These are phyloP conservation scores for Peniophora sp. DNA, from an alignment of 1,284 basidiomycete genomes.

Conservation along the genomic window DNA sequence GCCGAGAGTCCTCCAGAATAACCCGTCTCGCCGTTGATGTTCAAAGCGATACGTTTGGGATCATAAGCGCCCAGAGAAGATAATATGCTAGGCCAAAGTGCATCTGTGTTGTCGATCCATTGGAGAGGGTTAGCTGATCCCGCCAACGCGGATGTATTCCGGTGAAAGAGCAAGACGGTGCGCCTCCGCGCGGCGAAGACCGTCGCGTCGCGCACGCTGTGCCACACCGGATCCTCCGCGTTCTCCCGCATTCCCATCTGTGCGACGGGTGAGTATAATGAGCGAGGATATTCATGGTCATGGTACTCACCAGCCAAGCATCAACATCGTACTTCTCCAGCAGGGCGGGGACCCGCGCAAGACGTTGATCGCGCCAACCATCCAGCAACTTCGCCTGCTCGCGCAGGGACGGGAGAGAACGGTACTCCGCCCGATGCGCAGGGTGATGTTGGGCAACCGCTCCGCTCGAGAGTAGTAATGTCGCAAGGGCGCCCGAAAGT, in stretches of 20 bases:
- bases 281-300: background rate
- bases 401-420: slow-evolving; percentile 31
- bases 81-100: slow-evolving; percentile 37
- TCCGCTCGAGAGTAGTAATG: background rate
- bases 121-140: slow-evolving; percentile 33
- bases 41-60: slow-evolving; percentile 36
- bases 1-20: slow-evolving; percentile 45
- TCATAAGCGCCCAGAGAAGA: slow-evolving; percentile 24
- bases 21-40: slow-evolving; percentile 37
- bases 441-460: slow-evolving; percentile 26
- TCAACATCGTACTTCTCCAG: slow-evolving; percentile 35
- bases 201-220: slow-evolving; percentile 41
- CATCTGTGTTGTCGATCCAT: slow-evolving; percentile 44
- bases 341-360: slow-evolving; percentile 31
- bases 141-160: slow-evolving; percentile 26
- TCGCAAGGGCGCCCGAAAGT: too few species aligned
- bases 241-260: slow-evolving; percentile 44
- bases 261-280: background rate
- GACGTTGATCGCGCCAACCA: slow-evolving; percentile 34
- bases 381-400: slow-evolving; percentile 36
- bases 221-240: slow-evolving; percentile 47
- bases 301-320: slow-evolving; percentile 32
- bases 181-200: slow-evolving; percentile 41
- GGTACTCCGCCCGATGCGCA: slow-evolving; percentile 26
- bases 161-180: slow-evolving; percentile 43